Percentiles rank a stretch among this genome's conserved stretches.
phyloP scores from a whole-genome alignment of 257 asterid genomes.

The Coffea eugenioides region DNA sequence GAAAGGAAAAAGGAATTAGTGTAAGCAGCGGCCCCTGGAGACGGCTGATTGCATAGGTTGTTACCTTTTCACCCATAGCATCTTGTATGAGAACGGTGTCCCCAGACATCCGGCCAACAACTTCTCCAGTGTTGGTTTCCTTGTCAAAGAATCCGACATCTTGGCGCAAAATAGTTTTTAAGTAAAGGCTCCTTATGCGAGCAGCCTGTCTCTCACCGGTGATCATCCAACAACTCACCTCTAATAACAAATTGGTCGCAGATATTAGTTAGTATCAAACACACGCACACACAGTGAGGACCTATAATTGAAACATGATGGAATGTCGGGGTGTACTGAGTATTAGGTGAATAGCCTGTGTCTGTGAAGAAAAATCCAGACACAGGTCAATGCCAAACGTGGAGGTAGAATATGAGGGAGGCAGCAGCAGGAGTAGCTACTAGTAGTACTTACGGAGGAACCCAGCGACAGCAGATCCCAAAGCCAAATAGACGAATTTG shows the following conservation, averaged over 20 bases:
- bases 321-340: neutral
- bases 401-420: neutral
- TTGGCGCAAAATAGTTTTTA: slow-evolving; percentile 65
- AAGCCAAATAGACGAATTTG: slow-evolving; percentile 66
- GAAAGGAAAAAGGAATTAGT: neutral
- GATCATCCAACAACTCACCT: slow-evolving; percentile 92
- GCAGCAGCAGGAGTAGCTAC: no score
- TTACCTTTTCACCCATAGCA: slow-evolving; percentile 92
- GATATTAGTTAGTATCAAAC: neutral
- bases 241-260: slow-evolving; percentile 25
- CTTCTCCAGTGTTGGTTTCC: slow-evolving; percentile 83
- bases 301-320: neutral
- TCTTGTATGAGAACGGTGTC: slow-evolving; percentile 93
- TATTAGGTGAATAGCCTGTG: neutral
- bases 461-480: slow-evolving; percentile 64
- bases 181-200: slow-evolving; percentile 63
- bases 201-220: slow-evolving; percentile 93
- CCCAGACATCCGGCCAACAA: slow-evolving; percentile 85
- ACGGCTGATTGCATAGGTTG: neutral
- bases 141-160: slow-evolving; percentile 79
- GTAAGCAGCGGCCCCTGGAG: neutral
- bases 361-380: no score
- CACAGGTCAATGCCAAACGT: neutral
- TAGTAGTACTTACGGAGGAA: slow-evolving; percentile 62
- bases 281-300: no score